Evolutionary conservation across 208 protist species (phyloP), one percentile per base, ranked within the genome.

Genomic region (Acanthamoeba lenticulata): DNA sequence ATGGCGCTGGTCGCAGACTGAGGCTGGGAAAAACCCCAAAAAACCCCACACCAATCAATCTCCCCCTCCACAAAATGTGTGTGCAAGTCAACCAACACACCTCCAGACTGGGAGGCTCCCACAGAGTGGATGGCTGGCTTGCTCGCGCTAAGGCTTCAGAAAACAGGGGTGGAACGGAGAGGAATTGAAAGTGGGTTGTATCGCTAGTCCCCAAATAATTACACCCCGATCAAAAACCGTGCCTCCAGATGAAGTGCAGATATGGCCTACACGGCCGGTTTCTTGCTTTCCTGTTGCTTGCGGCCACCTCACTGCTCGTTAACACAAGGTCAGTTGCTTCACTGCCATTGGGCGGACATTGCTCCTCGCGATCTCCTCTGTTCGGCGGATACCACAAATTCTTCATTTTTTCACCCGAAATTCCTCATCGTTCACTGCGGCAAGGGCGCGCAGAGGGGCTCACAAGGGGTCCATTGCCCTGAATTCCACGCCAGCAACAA

Each of bases 401-500:
- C 0, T 15, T 1, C 5, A 15, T 36, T 34, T 36, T 42, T 85
- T 85, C 32, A 4, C 4, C 19, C 0, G 32, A 57, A 85, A 57
- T 85, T 85, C 74, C 0, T 3, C 5, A 85, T 57, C 44, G 24
- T 79, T 45, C 69, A 79, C 69, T 79, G 36, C 44, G 17, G 29
- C 34, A 17, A 7, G 11, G 15, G 32, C 42, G 24, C n/a, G n/a
- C 32, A 36, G 74, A 32, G 29, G 2, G 19, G 44, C 32, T 55
- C 44, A 42, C 32, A 0, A 1, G 57, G 5, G 38, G 42, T 6
- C 74, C 38, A 85, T 85, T 85, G 74, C 74, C 55, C 27, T 34
- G 74, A 85, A 47, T 85, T 85, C 45, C 44, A 85, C 74, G 24
- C 74, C 38, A 55, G 44, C 44, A 85, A 32, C 42, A 85, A 85